phyloP scores from a whole-genome alignment of 306 rosid species.

The Dicorynia guianensis region DNA sequence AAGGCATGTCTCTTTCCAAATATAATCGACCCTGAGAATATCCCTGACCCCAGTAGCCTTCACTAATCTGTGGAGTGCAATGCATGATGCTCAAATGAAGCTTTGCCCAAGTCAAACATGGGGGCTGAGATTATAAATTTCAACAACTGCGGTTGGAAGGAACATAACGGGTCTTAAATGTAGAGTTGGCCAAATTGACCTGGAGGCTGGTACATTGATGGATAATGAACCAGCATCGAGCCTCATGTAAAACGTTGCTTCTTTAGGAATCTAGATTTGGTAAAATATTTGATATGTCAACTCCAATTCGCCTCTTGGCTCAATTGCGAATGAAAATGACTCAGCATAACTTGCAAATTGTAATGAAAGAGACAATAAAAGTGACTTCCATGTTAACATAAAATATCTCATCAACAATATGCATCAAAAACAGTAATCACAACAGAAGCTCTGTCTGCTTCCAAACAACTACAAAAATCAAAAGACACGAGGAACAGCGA shows the following conservation, averaged over 20 bases:
- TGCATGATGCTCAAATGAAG: background rate
- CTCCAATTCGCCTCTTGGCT: slow-evolving; percentile 23
- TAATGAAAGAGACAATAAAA: slow-evolving; percentile 32
- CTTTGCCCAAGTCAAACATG: slow-evolving; percentile 8
- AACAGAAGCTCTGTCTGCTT: slow-evolving; percentile 23
- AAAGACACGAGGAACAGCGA: slow-evolving; percentile 12
- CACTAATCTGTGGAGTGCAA: background rate
- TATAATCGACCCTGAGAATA: background rate
- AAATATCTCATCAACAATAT: slow-evolving; percentile 37
- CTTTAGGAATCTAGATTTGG: slow-evolving; percentile 11
- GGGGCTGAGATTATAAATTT: slow-evolving; percentile 33
- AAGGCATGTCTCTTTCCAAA: background rate
- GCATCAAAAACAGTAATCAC: slow-evolving; percentile 15
- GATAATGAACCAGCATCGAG: background rate
- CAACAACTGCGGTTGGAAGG: slow-evolving; percentile 42
- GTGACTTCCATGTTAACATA: slow-evolving; percentile 18
- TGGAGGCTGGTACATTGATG: slow-evolving; percentile 11
- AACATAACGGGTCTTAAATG: background rate
- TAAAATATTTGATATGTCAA: slow-evolving; percentile 1
- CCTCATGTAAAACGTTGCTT: slow-evolving; percentile 19
- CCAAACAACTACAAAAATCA: slow-evolving; percentile 33
- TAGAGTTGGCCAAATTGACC: slow-evolving; percentile 23
- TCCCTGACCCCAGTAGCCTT: background rate
- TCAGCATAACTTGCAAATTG: slow-evolving; percentile 33
- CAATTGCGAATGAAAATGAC: slow-evolving; percentile 22